Percentiles rank a stretch among this genome's conserved stretches.
Evolutionary conservation across 2,329 filamentous ascomycete genomes (phyloP).

Genomic region (Penicillium olsonii): DNA sequence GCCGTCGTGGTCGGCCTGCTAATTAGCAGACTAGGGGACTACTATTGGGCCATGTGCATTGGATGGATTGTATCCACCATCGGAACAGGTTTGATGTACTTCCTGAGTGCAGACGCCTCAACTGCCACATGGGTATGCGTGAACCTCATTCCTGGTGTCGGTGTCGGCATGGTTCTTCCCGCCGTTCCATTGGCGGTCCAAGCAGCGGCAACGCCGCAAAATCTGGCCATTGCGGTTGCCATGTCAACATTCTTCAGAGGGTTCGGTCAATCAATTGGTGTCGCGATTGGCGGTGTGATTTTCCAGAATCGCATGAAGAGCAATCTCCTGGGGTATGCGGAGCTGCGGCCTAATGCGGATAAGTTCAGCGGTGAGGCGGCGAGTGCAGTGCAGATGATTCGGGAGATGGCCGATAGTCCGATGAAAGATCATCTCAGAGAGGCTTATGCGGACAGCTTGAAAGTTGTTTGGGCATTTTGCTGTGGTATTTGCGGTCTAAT

Average conservation of each 20-base stretch:
- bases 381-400: slow-evolving; percentile 58
- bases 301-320: slow-evolving; percentile 58
- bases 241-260: slow-evolving; percentile 66
- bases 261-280: slow-evolving; percentile 64
- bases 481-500: slow-evolving; percentile 52
- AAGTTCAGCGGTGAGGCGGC: slow-evolving; percentile 58
- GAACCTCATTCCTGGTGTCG: slow-evolving; percentile 25
- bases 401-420: slow-evolving; percentile 47
- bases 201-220: slow-evolving; percentile 55
- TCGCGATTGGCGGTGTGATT: slow-evolving; percentile 65
- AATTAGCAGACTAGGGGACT: neutral
- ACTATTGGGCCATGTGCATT: neutral
- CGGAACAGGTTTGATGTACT: neutral
- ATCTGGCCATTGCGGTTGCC: slow-evolving; percentile 60
- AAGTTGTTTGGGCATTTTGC: slow-evolving; percentile 57
- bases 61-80: neutral
- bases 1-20: slow-evolving; percentile 20
- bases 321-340: slow-evolving; percentile 50
- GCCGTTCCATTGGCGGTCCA: slow-evolving; percentile 63
- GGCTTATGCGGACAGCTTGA: slow-evolving; percentile 55
- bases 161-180: slow-evolving; percentile 65
- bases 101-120: neutral
- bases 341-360: slow-evolving; percentile 47
- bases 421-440: slow-evolving; percentile 44
- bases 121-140: neutral